Percentiles rank a stretch among this genome's conserved stretches.
These are phyloP conservation scores for Erysimum cheiranthoides DNA, from an alignment of 345 rosid species.

Conservation along the genomic window DNA sequence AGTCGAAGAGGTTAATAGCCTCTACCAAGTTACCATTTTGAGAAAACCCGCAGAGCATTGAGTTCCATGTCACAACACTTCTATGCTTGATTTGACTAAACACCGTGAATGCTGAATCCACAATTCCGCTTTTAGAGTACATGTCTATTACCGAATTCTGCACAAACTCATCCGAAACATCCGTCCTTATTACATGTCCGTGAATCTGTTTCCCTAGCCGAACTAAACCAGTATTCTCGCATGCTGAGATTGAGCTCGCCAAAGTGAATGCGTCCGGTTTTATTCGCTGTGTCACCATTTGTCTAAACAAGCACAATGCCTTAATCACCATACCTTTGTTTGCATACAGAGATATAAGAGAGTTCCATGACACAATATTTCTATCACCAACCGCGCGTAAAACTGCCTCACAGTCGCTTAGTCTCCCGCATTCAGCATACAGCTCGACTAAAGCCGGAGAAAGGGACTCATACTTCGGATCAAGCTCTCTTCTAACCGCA, in stretches of 20 bases:
- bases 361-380: slow-evolving; percentile 72
- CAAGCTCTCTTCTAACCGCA: slow-evolving; percentile 52
- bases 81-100: slow-evolving; percentile 50
- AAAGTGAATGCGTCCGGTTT: slow-evolving; percentile 75
- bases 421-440: slow-evolving; percentile 62
- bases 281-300: slow-evolving; percentile 56
- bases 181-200: slow-evolving; percentile 53
- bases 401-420: slow-evolving; percentile 54
- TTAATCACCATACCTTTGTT: slow-evolving; percentile 57
- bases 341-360: slow-evolving; percentile 64
- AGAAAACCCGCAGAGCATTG: slow-evolving; percentile 65
- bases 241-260: slow-evolving; percentile 72
- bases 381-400: slow-evolving; percentile 51
- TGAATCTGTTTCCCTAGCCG: slow-evolving; percentile 76
- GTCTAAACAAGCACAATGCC: slow-evolving; percentile 55
- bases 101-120: slow-evolving; percentile 53
- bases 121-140: slow-evolving; percentile 65
- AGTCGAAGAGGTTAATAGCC: slow-evolving; percentile 63
- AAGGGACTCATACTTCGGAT: slow-evolving; percentile 52
- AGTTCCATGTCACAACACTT: slow-evolving; percentile 67
- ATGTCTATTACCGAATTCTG: slow-evolving; percentile 61
- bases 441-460: slow-evolving; percentile 74
- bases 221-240: slow-evolving; percentile 56
- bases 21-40: slow-evolving; percentile 66
- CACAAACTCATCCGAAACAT: slow-evolving; percentile 58